Conservation (phyloP, 2,329 filamentous ascomycete genomes). For the Macroventuria anomochaeta region DNA sequence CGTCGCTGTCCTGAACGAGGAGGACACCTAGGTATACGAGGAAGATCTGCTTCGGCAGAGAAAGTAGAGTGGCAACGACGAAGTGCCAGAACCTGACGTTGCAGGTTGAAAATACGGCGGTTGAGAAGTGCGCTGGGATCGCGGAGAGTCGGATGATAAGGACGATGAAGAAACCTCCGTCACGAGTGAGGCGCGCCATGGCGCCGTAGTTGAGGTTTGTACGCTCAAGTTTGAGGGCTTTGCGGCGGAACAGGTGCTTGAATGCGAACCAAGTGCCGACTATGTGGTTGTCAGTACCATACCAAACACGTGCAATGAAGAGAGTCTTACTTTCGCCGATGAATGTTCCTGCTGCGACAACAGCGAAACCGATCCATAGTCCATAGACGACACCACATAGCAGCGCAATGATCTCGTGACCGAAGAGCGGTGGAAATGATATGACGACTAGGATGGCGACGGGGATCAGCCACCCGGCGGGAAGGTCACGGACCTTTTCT, state of each 20-base stretch:
- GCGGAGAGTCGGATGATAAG: slow-evolving; percentile 44
- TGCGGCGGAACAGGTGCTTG: slow-evolving; percentile 39
- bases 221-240: slow-evolving; percentile 42
- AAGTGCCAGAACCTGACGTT: slow-evolving; percentile 48
- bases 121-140: slow-evolving; percentile 46
- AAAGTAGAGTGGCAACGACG: slow-evolving; percentile 42
- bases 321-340: slow-evolving; percentile 40
- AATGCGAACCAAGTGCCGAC: slow-evolving; percentile 48
- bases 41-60: slow-evolving; percentile 46
- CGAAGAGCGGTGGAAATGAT: slow-evolving; percentile 46
- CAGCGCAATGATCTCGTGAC: slow-evolving; percentile 43
- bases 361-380: slow-evolving; percentile 44
- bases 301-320: no score
- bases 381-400: slow-evolving; percentile 47
- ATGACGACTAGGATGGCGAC: slow-evolving; percentile 43
- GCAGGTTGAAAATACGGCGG: slow-evolving; percentile 46
- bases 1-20: slow-evolving; percentile 36
- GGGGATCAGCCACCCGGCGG: slow-evolving; percentile 46
- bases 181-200: slow-evolving; percentile 44
- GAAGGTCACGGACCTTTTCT: slow-evolving; percentile 43
- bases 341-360: slow-evolving; percentile 45
- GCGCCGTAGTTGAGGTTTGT: slow-evolving; percentile 48
- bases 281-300: slow-evolving; percentile 24
- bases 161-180: slow-evolving; percentile 45
- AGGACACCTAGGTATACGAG: slow-evolving; percentile 46